Evolutionary conservation across 495 filamentous ascomycete genomes (phyloP), one percentile per base, ranked within the genome.

Genomic region (Tuber brumale): DNA sequence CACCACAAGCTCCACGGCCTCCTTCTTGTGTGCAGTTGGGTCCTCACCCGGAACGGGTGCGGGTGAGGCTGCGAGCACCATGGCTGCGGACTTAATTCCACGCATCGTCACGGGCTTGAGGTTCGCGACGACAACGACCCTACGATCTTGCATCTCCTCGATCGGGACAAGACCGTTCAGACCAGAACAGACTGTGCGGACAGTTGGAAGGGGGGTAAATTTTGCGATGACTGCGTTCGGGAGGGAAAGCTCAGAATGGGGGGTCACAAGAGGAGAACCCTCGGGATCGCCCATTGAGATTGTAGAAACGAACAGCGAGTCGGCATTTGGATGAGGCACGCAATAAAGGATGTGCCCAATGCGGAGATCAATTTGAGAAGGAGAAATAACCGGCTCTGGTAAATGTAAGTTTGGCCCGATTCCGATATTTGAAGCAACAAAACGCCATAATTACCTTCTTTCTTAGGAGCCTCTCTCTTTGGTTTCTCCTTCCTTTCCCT

Each of bases 51-150:
- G 92, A 81, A 87, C 86, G 45, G 92, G 85, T 71, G 89, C 86
- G 19, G 95, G 95, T 19, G 94, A 97, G 23, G 95, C 95, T 23
- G 96, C 96, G 41, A 99, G 87, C 19, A 99, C 95, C 96, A 99
- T 97, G 75, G 95, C 95, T 48, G 87, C 89, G 70, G 92, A 95
- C 87, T 97, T 97, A 86, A 99, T 92, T 75, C 96, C 95, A 51
- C 96, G 91, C 95, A 99, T 98, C 81, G 95, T 97, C 79, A 97
- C 95, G 18, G 95, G 95, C 88, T 99, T 99, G 81, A 99, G 87
- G 85, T 99, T 99, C 87, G 93, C 96, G 37, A 99, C 94, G 18
- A 93, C 92, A 66, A 98, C 89, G 70, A 99, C 93, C 87, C 95
- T 97, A 81, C 96, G 92, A 82, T 88, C 90, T 84, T 99, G 95